These are phyloP conservation scores for Solanum piurae DNA, from an alignment of 257 asterid genomes.

Conservation along the genomic window DNA sequence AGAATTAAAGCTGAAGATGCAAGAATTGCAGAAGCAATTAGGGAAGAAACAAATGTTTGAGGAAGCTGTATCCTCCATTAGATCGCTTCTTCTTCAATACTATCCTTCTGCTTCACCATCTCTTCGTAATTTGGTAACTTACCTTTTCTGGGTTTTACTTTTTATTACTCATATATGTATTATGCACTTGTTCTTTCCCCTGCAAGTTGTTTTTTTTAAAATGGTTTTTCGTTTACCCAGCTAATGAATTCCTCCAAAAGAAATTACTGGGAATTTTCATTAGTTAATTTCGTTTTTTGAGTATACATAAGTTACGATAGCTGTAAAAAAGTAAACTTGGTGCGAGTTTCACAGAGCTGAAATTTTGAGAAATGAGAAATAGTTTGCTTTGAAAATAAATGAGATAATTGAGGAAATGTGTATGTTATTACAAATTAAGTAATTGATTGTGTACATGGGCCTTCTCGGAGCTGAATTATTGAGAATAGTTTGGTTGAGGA, in stretches of 20 bases:
- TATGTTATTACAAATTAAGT: neutral
- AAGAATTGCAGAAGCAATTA: slow-evolving; percentile 68
- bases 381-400: neutral
- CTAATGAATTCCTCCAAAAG: neutral
- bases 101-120: slow-evolving; percentile 70
- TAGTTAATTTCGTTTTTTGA: neutral
- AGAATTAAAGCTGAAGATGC: slow-evolving; percentile 44
- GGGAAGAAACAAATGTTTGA: slow-evolving; percentile 72
- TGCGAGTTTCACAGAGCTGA: neutral
- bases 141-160: neutral
- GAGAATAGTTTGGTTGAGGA: neutral
- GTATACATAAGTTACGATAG: neutral
- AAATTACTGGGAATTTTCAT: neutral
- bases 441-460: neutral
- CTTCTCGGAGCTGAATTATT: neutral
- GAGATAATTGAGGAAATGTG: neutral
- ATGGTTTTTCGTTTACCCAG: neutral
- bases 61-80: slow-evolving; percentile 55
- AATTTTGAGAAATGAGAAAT: neutral
- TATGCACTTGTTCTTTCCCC: neutral
- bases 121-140: slow-evolving; percentile 50
- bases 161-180: neutral
- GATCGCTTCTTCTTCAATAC: slow-evolving; percentile 59
- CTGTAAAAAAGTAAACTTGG: neutral
- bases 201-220: neutral